Percentiles rank a stretch among this genome's conserved stretches.
Conservation (phyloP, 768 basidiomycete genomes). For the Cystobasidium tubakii region DNA sequence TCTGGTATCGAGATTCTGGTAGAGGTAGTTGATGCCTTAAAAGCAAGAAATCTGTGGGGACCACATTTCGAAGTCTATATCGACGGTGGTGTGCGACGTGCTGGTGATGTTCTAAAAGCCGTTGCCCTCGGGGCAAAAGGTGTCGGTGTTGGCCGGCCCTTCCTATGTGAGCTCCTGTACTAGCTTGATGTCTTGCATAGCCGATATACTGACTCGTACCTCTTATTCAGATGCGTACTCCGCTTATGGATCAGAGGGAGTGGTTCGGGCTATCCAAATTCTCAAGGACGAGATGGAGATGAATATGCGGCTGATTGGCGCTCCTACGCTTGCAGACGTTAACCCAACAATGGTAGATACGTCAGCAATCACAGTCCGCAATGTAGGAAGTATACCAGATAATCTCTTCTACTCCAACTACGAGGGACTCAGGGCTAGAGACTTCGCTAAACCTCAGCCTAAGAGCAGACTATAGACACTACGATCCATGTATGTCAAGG, state of each 20-base stretch:
- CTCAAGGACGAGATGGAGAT: slow-evolving; percentile 91
- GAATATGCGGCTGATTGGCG: slow-evolving; percentile 90
- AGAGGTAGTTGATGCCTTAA: slow-evolving; percentile 70
- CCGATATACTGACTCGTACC: slow-evolving; percentile 49
- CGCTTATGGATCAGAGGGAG: slow-evolving; percentile 79
- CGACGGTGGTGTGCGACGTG: slow-evolving; percentile 90
- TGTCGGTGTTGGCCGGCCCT: slow-evolving; percentile 50
- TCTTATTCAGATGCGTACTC: slow-evolving; percentile 85
- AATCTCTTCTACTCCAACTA: slow-evolving; percentile 30
- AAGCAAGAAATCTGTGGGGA: slow-evolving; percentile 59
- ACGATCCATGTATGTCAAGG: background rate
- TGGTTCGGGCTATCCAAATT: slow-evolving; percentile 74
- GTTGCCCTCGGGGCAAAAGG: slow-evolving; percentile 47
- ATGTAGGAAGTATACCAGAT: slow-evolving; percentile 5
- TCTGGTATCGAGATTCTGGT: slow-evolving; percentile 86
- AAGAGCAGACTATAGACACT: background rate
- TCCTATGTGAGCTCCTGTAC: background rate
- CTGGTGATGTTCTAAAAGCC: slow-evolving; percentile 80
- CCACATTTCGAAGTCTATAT: slow-evolving; percentile 64
- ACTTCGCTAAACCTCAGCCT: slow-evolving; percentile 16
- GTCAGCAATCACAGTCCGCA: background rate
- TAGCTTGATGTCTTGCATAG: background rate
- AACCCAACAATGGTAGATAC: slow-evolving; percentile 86
- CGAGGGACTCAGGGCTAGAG: slow-evolving; percentile 19
- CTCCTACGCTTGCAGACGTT: slow-evolving; percentile 69